phyloP scores from a whole-genome alignment of 768 basidiomycete species.

The Tulasnella sp. region DNA sequence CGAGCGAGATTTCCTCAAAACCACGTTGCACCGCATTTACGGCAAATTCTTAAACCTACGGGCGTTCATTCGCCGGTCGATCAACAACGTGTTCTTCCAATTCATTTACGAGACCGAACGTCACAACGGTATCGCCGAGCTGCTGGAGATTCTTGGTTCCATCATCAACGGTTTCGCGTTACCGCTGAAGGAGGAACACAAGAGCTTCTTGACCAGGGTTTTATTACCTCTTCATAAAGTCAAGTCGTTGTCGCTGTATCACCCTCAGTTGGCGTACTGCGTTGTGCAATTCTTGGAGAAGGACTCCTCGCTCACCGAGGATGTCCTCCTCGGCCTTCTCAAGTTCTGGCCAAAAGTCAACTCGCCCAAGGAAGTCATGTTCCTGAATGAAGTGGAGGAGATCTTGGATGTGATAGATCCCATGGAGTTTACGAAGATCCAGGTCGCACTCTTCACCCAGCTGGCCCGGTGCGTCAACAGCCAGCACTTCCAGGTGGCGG shows the following conservation, averaged over 20 bases:
- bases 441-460: conserved; percentile 87
- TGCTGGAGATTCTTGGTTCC: conserved; percentile 95
- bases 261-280: conserved; percentile 98
- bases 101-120: conserved; percentile 99
- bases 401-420: conserved; percentile 97
- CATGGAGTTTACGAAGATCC: conserved; percentile 92
- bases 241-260: conserved; percentile 95
- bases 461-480: conserved; percentile 96
- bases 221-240: conserved; percentile 97
- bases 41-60: conserved; percentile 99
- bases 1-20: conserved; percentile 99
- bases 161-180: conserved; percentile 99
- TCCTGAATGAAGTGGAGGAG: conserved; percentile 98
- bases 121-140: conserved; percentile 98
- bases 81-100: conserved; percentile 99
- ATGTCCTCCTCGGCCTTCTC: conserved; percentile 93
- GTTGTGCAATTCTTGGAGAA: conserved; percentile 99
- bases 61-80: conserved; percentile 96
- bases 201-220: conserved; percentile 90
- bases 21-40: conserved; percentile 97
- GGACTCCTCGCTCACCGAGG: conserved; percentile 85
- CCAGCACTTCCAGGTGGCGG: conserved; percentile 99
- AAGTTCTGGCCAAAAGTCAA: conserved; percentile 99
- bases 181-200: conserved; percentile 98
- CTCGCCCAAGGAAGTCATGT: conserved; percentile 99